A percentile compares a stretch with the other conserved stretches of the same genome.
Evolutionary conservation across 192 early-diverging fungal genomes (phyloP).

Genomic region (Paraglomus brasilianum): DNA sequence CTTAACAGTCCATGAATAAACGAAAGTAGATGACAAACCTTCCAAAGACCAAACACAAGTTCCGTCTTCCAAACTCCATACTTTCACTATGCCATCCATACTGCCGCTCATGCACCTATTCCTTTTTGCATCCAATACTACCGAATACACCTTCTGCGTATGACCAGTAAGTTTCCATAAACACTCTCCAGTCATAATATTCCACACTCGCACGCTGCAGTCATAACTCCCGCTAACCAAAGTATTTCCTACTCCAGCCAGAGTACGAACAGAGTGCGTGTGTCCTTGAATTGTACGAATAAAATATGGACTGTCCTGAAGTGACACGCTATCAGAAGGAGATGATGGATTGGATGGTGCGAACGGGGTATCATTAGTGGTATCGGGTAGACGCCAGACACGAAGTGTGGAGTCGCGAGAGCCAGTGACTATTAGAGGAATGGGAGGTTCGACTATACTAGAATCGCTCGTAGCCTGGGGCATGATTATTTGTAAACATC

Average conservation of each 20-base stretch:
- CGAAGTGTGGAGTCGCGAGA: constrained; percentile 90
- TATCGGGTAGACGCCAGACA: constrained; percentile 91
- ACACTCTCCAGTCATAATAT: constrained; percentile 68
- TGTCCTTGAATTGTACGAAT: constrained; percentile 84
- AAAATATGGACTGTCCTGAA: constrained; percentile 71
- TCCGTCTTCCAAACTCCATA: constrained; percentile 93
- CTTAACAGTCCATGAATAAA: neutral
- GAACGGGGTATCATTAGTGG: constrained; percentile 43
- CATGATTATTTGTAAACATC: constrained; percentile 88
- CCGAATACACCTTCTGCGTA: constrained; percentile 93
- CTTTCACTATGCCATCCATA: constrained; percentile 89
- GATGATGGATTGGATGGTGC: constrained; percentile 38
- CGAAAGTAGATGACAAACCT: constrained; percentile 75
- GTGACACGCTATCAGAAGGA: constrained; percentile 16
- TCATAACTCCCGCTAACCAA: constrained; percentile 95
- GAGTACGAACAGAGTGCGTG: constrained; percentile 85
- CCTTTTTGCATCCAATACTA: constrained; percentile 83
- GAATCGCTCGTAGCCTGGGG: constrained; percentile 49
- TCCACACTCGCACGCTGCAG: constrained; percentile 87
- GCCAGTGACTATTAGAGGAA: constrained; percentile 91
- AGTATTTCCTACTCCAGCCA: constrained; percentile 84
- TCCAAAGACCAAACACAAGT: constrained; percentile 71
- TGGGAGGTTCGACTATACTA: constrained; percentile 57
- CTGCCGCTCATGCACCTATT: constrained; percentile 87
- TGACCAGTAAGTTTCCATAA: constrained; percentile 80